These are phyloP conservation scores for Plasmodium chabaudi DNA, from an alignment of 169 alveolate genomes.

Conservation along the genomic window DNA sequence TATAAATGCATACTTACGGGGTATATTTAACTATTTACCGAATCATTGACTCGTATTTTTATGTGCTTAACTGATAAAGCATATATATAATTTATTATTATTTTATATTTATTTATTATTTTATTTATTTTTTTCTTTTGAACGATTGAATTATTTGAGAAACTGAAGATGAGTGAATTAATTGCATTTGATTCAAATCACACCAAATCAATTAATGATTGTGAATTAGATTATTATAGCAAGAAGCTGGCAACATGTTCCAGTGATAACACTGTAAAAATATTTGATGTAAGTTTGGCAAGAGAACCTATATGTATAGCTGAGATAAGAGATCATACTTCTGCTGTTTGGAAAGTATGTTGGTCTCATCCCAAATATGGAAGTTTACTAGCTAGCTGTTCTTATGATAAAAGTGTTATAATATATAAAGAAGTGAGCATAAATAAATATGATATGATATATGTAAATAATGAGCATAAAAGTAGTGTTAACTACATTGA, in stretches of 20 bases:
- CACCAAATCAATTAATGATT: slow-evolving; percentile 84
- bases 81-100: too few relatives aligned
- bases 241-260: slow-evolving; percentile 89
- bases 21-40: too few relatives aligned
- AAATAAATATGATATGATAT: slow-evolving; percentile 83
- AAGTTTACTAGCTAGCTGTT: slow-evolving; percentile 89
- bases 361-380: slow-evolving; percentile 95
- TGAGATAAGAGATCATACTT: slow-evolving; percentile 84
- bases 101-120: too few relatives aligned
- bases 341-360: slow-evolving; percentile 91
- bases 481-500: slow-evolving; percentile 86
- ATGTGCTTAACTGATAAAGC: too few relatives aligned
- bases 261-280: slow-evolving; percentile 86
- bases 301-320: slow-evolving; percentile 78
- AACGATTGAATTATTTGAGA: too few relatives aligned
- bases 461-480: slow-evolving; percentile 80
- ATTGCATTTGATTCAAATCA: slow-evolving; percentile 83
- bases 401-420: slow-evolving; percentile 89
- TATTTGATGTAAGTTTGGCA: slow-evolving; percentile 83
- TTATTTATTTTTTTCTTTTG: too few relatives aligned
- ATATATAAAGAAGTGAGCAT: slow-evolving; percentile 87
- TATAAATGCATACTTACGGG: too few relatives aligned
- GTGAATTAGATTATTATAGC: slow-evolving; percentile 89
- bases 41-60: too few relatives aligned
- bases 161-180: slow-evolving; percentile 76